Evolutionary conservation across 169 alveolate genomes (phyloP), one percentile per base, ranked within the genome.

Genomic region (Fabrea salina): DNA sequence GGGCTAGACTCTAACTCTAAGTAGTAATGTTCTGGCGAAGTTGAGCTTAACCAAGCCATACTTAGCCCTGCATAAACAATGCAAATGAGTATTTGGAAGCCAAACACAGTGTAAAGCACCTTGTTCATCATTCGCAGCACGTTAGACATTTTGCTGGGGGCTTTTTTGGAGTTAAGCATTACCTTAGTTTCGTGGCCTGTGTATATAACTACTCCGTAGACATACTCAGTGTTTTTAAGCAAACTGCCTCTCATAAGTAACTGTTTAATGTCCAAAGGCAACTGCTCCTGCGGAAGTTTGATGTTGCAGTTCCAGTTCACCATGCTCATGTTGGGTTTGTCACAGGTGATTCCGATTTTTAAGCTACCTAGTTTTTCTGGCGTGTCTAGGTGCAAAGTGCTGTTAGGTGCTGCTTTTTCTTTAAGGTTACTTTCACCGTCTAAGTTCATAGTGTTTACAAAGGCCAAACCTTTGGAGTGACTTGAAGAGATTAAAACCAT

Each of bases 121-220:
- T 74, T 70, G 58, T 82, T 87, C 67, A 85, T 70, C 51, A 72
- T 51, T 22, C 83, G 64, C 30, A 59, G 68, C 25, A 91, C 78
- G 19, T 75, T 85, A 30, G 85, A 66, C 25, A 82, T 51, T 47
- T 89, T 92, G 8, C 71, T 67, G 76, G 80, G 82, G 37, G 92
- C 89, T 8, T 87, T 85, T 39, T 83, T 53, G 25, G 79, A 68
- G 66, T 92, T 89, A 33, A 85, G 71, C 80, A 87, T 83, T 30
- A 98, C 97, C 86, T 96, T 96, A 7, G 99, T 96, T 59, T 97
- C 97, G 72, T 93, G 97, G 0, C 99, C 99, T 32, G 99, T 94
- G 85, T 96, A 98, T 16, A 95, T 92, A 30, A 96, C 97, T 22
- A 97, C 81, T 22, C 99, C 99, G 41, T 92, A 82, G 25, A 95